Conservation (phyloP, 2,329 filamentous ascomycete species). For the Colletotrichum coccodes region DNA sequence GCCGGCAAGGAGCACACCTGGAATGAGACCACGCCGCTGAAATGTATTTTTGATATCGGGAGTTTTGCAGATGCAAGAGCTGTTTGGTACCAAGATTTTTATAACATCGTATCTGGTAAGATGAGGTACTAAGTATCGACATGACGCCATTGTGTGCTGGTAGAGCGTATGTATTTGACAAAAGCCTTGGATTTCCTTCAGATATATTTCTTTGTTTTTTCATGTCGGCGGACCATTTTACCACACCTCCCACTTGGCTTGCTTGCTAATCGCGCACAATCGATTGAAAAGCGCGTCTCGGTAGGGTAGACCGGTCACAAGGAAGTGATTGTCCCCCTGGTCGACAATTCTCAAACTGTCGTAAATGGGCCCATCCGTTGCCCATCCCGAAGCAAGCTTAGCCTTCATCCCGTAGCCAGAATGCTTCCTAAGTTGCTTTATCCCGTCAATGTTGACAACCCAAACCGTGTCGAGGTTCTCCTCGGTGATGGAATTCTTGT, state of each 20-base stretch:
- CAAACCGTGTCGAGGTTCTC: not conserved
- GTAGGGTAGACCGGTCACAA: not conserved
- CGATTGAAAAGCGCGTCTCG: not conserved
- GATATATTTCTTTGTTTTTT: no score
- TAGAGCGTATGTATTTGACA: no score
- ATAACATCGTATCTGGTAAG: no score
- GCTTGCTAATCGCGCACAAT: not conserved
- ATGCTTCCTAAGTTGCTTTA: slow-evolving; percentile 4
- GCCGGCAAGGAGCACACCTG: no score
- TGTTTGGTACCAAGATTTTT: no score
- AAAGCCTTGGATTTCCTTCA: no score
- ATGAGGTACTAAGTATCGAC: no score
- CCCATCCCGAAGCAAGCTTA: slow-evolving; percentile 17
- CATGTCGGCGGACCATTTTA: no score
- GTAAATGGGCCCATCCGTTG: slow-evolving; percentile 1
- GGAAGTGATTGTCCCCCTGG: not conserved
- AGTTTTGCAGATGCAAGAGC: no score
- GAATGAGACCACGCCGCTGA: no score
- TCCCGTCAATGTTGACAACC: not conserved
- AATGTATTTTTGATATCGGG: no score
- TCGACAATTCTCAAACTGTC: slow-evolving; percentile 2
- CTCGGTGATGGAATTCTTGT: not conserved
- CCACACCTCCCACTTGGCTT: not conserved
- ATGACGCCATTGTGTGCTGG: no score
- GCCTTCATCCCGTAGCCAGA: slow-evolving; percentile 17